These are phyloP conservation scores for Xylaria sp. DNA, from an alignment of 2,329 filamentous ascomycete species.

Conservation along the genomic window DNA sequence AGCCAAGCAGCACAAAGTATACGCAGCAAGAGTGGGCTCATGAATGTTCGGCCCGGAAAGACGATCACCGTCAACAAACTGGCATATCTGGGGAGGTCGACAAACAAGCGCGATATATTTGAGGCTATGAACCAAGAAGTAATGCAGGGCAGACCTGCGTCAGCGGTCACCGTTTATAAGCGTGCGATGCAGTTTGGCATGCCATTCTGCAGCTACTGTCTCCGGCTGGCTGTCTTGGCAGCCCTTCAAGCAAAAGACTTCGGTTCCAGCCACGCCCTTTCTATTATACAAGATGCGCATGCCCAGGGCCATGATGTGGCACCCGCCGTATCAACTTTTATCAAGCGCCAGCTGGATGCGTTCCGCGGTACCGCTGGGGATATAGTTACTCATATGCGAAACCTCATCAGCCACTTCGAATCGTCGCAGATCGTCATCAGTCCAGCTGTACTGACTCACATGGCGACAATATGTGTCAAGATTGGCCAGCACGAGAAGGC, in stretches of 20 bases:
- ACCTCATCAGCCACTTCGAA: slow-evolving; percentile 46
- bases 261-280: slow-evolving; percentile 50
- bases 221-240: slow-evolving; percentile 61
- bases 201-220: slow-evolving; percentile 54
- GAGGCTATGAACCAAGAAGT: slow-evolving; percentile 57
- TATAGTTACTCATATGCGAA: slow-evolving; percentile 44
- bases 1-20: slow-evolving; percentile 46
- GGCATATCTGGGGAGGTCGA: slow-evolving; percentile 44
- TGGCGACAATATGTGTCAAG: slow-evolving; percentile 43
- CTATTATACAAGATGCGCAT: slow-evolving; percentile 56
- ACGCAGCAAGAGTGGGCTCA: neutral
- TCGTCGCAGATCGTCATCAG: slow-evolving; percentile 43
- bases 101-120: slow-evolving; percentile 50
- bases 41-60: slow-evolving; percentile 12
- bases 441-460: slow-evolving; percentile 43
- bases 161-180: slow-evolving; percentile 55
- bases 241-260: slow-evolving; percentile 51
- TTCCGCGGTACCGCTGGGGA: slow-evolving; percentile 41
- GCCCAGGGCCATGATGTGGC: slow-evolving; percentile 56
- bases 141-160: slow-evolving; percentile 47
- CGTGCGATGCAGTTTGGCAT: slow-evolving; percentile 51
- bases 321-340: slow-evolving; percentile 47
- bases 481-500: slow-evolving; percentile 43
- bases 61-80: slow-evolving; percentile 40
- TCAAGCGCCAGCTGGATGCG: slow-evolving; percentile 43